Evolutionary conservation across 2,329 filamentous ascomycete genomes (phyloP).

Genomic region (Nannizzia gypsea): DNA sequence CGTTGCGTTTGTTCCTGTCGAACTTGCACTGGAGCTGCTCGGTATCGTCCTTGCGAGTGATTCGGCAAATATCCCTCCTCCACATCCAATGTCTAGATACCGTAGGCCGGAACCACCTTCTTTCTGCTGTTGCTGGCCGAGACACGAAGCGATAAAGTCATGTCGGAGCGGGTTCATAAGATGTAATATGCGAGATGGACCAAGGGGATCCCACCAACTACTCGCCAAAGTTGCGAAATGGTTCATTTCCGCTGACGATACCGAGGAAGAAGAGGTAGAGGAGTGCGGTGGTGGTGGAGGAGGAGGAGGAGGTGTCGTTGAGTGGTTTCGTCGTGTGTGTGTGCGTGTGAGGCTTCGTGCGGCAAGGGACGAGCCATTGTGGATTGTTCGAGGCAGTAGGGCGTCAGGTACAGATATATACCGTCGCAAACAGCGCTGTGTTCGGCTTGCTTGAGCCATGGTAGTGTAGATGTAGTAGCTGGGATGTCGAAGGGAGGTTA

Average conservation of each 20-base stretch:
- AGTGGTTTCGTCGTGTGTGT: constrained; percentile 12
- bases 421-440: background rate
- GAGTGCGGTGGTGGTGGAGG: constrained; percentile 2
- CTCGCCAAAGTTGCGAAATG: constrained; percentile 92
- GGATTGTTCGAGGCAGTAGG: background rate
- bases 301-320: constrained; percentile 3
- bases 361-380: background rate
- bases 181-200: constrained; percentile 81
- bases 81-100: constrained; percentile 89
- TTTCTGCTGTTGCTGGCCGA: constrained; percentile 34
- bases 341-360: no score
- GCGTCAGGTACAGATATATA: background rate
- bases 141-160: constrained; percentile 72
- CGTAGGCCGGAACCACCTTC: constrained; percentile 37
- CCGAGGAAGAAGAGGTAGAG: constrained; percentile 44
- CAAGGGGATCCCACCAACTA: constrained; percentile 94
- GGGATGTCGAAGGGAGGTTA: no score
- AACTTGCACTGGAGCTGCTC: constrained; percentile 9
- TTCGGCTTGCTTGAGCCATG: background rate
- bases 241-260: constrained; percentile 78
- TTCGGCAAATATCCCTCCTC: constrained; percentile 93
- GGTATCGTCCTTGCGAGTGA: constrained; percentile 36
- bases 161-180: constrained; percentile 97
- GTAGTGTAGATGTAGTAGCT: background rate
- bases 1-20: constrained; percentile 23